Percentiles rank a stretch among this genome's conserved stretches.
Conservation (phyloP, 2,329 filamentous ascomycete species). For the Moelleriella libera region DNA sequence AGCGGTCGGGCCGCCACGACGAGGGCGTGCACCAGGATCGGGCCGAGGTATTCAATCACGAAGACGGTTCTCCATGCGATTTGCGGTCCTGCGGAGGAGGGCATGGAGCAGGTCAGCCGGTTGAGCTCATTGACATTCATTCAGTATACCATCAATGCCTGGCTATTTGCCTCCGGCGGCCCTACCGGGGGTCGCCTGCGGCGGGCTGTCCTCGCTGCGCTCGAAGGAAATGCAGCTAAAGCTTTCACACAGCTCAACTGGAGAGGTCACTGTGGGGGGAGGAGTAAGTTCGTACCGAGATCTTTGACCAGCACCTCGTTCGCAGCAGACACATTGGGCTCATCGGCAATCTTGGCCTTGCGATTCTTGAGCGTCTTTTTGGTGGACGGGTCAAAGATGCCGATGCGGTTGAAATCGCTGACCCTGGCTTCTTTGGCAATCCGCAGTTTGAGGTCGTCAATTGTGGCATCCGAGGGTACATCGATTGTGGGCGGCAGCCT, state of each 20-base stretch:
- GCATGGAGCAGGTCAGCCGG: neutral
- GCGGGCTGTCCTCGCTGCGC: too few relatives aligned
- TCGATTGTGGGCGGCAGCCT: conserved; percentile 38
- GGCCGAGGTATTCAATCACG: conserved; percentile 87
- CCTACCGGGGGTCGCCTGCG: too few relatives aligned
- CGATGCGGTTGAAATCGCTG: conserved; percentile 45
- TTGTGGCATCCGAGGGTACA: conserved; percentile 33
- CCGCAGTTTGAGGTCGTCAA: conserved; percentile 44
- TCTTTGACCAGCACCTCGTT: conserved; percentile 77
- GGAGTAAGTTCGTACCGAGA: conserved; percentile 50
- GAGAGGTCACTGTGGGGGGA: too few relatives aligned
- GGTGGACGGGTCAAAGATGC: conserved; percentile 44
- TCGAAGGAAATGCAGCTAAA: too few relatives aligned
- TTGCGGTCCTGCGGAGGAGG: conserved; percentile 51
- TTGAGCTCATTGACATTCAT: neutral
- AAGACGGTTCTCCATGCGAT: conserved; percentile 90
- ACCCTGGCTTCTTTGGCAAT: conserved; percentile 37
- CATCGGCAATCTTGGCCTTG: conserved; percentile 34
- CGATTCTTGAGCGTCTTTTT: conserved; percentile 52
- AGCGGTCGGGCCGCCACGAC: conserved; percentile 59
- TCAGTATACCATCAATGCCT: too few relatives aligned
- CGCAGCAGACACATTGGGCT: conserved; percentile 30
- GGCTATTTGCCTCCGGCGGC: too few relatives aligned
- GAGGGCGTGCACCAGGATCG: conserved; percentile 72
- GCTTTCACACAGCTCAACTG: too few relatives aligned